Evolutionary conservation across 1,139 yeast species (phyloP).

Genomic region (Suhomyces bokatorum): DNA sequence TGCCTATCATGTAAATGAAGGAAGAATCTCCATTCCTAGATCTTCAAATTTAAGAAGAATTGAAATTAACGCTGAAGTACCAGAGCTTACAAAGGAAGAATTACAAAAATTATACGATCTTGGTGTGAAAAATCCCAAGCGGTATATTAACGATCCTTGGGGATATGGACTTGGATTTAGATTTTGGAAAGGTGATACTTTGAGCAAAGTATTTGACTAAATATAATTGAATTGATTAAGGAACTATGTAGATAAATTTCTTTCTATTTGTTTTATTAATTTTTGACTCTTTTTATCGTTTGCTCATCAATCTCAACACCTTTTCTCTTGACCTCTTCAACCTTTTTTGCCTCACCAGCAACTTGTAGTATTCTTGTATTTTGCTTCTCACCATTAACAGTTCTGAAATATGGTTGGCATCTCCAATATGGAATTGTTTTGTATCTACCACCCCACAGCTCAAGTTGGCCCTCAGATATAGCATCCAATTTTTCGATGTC

Average conservation of each 20-base stretch:
- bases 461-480: conserved; percentile 45
- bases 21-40: conserved; percentile 36
- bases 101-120: conserved; percentile 39
- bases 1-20: conserved; percentile 40
- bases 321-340: neutral
- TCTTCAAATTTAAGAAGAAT: conserved; percentile 42
- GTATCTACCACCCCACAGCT: conserved; percentile 76
- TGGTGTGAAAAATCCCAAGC: conserved; percentile 45
- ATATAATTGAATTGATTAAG: neutral
- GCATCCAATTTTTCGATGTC: conserved; percentile 51
- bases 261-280: neutral
- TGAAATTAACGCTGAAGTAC: conserved; percentile 31
- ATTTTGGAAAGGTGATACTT: conserved; percentile 37
- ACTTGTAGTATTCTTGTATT: conserved; percentile 42
- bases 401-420: conserved; percentile 91
- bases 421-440: conserved; percentile 93
- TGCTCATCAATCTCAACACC: neutral
- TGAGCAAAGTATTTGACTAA: conserved; percentile 16
- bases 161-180: conserved; percentile 40
- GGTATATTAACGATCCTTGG: conserved; percentile 38
- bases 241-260: neutral
- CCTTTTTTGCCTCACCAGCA: conserved; percentile 23
- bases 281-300: neutral
- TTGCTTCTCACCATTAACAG: conserved; percentile 67
- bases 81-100: conserved; percentile 46